Evolutionary conservation across 2,329 filamentous ascomycete genomes (phyloP).

Genomic region (Ophiostoma sp.): DNA sequence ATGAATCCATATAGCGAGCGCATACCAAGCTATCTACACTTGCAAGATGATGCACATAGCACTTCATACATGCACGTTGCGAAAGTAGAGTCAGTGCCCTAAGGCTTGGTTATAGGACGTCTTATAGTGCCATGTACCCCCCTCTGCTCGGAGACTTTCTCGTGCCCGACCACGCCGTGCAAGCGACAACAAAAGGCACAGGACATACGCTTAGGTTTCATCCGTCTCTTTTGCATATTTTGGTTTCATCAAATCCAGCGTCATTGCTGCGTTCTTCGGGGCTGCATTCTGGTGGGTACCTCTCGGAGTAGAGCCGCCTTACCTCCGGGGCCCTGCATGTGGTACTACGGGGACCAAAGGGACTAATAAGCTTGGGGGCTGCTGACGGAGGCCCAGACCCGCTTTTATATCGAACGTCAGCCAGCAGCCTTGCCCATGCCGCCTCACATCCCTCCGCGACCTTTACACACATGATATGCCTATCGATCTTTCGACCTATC

Average conservation of each 20-base stretch:
- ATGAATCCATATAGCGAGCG: too few relatives aligned
- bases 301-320: conserved; percentile 1
- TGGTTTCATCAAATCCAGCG: neutral
- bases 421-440: neutral
- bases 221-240: too few relatives aligned
- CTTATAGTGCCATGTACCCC: neutral
- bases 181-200: too few relatives aligned
- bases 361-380: neutral
- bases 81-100: too few relatives aligned
- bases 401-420: conserved; percentile 11
- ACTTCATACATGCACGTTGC: too few relatives aligned
- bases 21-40: too few relatives aligned
- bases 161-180: too few relatives aligned
- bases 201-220: too few relatives aligned
- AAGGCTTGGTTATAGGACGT: too few relatives aligned
- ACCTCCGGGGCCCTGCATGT: conserved; percentile 11
- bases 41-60: neutral
- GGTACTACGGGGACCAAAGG: neutral
- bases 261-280: neutral
- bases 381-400: neutral
- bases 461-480: neutral
- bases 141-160: too few relatives aligned
- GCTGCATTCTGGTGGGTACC: neutral
- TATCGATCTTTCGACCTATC: neutral
- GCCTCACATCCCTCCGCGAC: neutral